A percentile compares a stretch with the other conserved stretches of the same genome.
These are phyloP conservation scores for Aspergillus affinis DNA, from an alignment of 495 filamentous ascomycete species.

Conservation along the genomic window DNA sequence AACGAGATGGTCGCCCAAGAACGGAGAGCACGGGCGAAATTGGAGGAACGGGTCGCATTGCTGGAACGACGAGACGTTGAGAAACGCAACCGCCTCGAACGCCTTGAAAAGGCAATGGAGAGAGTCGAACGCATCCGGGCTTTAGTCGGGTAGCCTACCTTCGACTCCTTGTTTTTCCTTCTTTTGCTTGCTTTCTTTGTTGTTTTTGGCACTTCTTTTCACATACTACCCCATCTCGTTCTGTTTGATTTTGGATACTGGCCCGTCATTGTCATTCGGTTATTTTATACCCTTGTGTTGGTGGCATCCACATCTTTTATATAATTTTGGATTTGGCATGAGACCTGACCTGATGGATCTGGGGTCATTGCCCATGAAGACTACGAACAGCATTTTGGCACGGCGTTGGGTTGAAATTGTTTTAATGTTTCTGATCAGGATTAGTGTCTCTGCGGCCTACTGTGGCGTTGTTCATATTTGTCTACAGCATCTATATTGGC, in stretches of 20 bases:
- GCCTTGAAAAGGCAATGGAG: constrained; percentile 75
- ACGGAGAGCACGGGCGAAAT: constrained; percentile 70
- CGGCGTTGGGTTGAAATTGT: constrained; percentile 7
- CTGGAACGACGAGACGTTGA: constrained; percentile 70
- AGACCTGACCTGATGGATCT: constrained; percentile 15
- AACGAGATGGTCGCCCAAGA: constrained; percentile 97
- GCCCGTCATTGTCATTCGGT: neutral
- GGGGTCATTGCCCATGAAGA: constrained; percentile 9
- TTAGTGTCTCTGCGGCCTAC: neutral
- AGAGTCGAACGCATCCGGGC: constrained; percentile 72
- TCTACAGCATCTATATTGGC: neutral
- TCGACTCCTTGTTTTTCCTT: constrained; percentile 5
- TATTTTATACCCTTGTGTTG: neutral
- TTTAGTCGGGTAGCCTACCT: constrained; percentile 53
- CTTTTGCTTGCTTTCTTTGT: neutral
- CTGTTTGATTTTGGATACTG: constrained; percentile 7
- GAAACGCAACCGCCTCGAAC: constrained; percentile 68
- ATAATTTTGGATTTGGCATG: constrained; percentile 8
- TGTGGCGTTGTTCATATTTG: neutral
- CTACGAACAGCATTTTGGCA: constrained; percentile 12
- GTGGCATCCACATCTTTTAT: neutral
- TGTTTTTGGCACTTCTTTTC: constrained; percentile 1
- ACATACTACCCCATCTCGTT: constrained; percentile 9
- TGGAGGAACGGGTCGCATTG: constrained; percentile 73
- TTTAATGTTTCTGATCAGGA: neutral